phyloP scores from a whole-genome alignment of 805 yeast genomes.

The Blastobotrys parvus region DNA sequence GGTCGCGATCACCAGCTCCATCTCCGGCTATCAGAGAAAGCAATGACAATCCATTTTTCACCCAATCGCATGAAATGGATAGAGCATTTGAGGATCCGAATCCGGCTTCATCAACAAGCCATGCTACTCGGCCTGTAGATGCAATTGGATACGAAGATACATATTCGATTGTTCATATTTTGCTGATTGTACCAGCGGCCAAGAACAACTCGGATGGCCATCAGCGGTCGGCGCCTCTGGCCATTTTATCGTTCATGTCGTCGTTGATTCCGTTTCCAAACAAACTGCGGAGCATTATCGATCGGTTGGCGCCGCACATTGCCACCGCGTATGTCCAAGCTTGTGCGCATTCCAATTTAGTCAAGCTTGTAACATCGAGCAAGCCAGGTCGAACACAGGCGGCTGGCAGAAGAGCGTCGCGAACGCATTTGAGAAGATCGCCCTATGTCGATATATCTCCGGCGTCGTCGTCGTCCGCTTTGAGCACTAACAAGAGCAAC shows the following conservation, averaged over 20 bases:
- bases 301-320: constrained; percentile 24
- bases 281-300: constrained; percentile 17
- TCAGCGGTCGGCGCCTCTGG: constrained; percentile 23
- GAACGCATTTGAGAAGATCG: not conserved
- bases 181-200: constrained; percentile 22
- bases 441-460: not conserved
- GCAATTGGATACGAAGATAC: constrained; percentile 27
- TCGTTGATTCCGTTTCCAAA: constrained; percentile 26
- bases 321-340: constrained; percentile 24
- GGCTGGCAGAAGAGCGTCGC: not conserved
- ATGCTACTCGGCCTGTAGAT: constrained; percentile 16
- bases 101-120: constrained; percentile 5
- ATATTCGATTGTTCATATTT: constrained; percentile 24
- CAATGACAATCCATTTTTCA: constrained; percentile 23
- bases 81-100: constrained; percentile 19
- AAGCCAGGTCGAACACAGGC: not conserved
- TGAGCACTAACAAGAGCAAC: too few species aligned
- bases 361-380: not conserved
- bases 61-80: constrained; percentile 13
- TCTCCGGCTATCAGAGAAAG: constrained; percentile 25
- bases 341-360: constrained; percentile 20
- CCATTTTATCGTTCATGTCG: constrained; percentile 25
- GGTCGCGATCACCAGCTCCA: constrained; percentile 27
- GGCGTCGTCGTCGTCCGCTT: not conserved
- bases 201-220: constrained; percentile 6